Evolutionary conservation across 495 filamentous ascomycete species (phyloP), one percentile per base, ranked within the genome.

Genomic region (Bacidia rubella): DNA sequence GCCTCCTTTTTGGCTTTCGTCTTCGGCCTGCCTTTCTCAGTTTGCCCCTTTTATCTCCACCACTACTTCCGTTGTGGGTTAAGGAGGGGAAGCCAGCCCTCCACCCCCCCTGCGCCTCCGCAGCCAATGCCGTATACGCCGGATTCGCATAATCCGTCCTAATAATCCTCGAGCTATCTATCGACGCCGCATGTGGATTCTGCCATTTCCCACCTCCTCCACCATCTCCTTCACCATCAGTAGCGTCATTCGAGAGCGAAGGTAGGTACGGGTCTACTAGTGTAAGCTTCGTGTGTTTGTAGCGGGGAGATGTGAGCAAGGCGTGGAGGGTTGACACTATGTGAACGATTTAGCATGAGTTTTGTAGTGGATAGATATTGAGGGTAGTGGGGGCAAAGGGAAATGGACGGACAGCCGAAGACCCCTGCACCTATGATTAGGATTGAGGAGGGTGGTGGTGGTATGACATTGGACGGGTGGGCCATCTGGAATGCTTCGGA

Each of bases 71-170:
- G n/a, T 69, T 72, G 46, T 85, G 86, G 53, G 73, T 74, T 48
- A 70, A 72, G 29, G 74, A 17, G 2, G 11, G 24, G 20, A 49
- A 29, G 0, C 49, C 47, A 0, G 15, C 21, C 15, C 87, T 78
- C 90, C 90, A 97, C 61, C 71, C 68, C 19, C 65, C 60, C 48
- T 85, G 83, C 3, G 87, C 89, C 5, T 73, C 64, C 0, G 75
- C 68, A 4, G 78, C 85, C 43, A 96, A 80, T 9, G 68, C 64
- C 11, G 84, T 73, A 64, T 96, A 95, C 1, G 74, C 76, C 2
- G 76, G 67, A 62, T 86, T 75, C 2, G 80, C 74, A 63, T 95
- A 95, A 70, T 95, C 89, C 35, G 87, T 70, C 23, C 90, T 76
- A 53, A 96, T 74, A 59, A 90, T 86, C 47, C 85, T 81, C 19